Evolutionary conservation across 2,329 filamentous ascomycete genomes (phyloP).

Genomic region (Neopestalotiopsis sp.): DNA sequence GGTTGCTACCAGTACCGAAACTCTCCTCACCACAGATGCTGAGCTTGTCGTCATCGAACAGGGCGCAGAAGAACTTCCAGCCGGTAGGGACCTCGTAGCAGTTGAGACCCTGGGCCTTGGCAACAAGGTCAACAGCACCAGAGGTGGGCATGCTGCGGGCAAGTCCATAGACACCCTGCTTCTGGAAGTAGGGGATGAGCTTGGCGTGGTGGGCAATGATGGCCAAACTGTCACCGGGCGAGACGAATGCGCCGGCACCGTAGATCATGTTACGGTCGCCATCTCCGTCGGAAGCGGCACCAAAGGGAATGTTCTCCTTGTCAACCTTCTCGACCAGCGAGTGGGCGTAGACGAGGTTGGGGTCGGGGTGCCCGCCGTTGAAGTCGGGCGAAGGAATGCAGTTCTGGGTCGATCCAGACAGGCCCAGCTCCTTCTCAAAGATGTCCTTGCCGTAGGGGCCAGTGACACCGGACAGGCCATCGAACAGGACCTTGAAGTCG

Average conservation of each 20-base stretch:
- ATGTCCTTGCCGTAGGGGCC: conserved; percentile 94
- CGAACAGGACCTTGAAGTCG: conserved; percentile 97
- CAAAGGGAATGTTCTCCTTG: conserved; percentile 90
- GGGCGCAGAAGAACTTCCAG: conserved; percentile 98
- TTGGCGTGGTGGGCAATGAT: conserved; percentile 98
- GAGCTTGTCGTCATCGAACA: conserved; percentile 93
- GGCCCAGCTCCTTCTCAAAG: conserved; percentile 90
- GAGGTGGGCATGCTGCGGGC: conserved; percentile 98
- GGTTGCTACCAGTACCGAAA: conserved; percentile 97
- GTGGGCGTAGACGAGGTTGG: conserved; percentile 96
- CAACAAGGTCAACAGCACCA: conserved; percentile 92
- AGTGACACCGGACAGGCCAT: conserved; percentile 92
- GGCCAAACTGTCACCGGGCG: conserved; percentile 93
- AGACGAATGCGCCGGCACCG: conserved; percentile 94
- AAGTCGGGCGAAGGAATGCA: conserved; percentile 93
- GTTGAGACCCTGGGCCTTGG: conserved; percentile 89
- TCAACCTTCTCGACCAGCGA: conserved; percentile 90
- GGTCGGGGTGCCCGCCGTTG: conserved; percentile 95
- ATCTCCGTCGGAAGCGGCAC: conserved; percentile 94
- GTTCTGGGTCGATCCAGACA: conserved; percentile 83
- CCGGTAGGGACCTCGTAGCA: conserved; percentile 97
- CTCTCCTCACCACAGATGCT: conserved; percentile 99
- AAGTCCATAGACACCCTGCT: conserved; percentile 93
- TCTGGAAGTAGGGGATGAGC: conserved; percentile 97
- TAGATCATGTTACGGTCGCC: conserved; percentile 99